These are phyloP conservation scores for Rubia peregrina DNA, from an alignment of 305 asterid genomes.

Conservation along the genomic window DNA sequence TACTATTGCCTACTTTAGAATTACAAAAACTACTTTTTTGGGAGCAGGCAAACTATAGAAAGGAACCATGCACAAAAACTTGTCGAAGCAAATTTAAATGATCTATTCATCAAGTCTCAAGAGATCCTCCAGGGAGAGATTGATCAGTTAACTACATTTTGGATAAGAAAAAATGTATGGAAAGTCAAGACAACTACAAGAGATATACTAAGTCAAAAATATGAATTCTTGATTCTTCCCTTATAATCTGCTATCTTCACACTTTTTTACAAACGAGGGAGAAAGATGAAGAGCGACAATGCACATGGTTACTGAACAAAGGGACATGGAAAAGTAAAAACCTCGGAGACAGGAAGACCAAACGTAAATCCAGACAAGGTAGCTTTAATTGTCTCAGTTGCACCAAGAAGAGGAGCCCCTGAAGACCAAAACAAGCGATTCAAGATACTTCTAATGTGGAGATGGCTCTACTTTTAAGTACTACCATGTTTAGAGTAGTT, in stretches of 20 bases:
- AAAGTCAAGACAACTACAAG: not conserved
- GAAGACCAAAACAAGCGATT: slow-evolving; percentile 27
- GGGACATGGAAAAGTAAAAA: slow-evolving; percentile 17
- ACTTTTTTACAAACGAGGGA: not conserved
- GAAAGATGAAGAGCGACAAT: not conserved
- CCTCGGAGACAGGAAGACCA: slow-evolving; percentile 99
- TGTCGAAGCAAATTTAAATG: not conserved
- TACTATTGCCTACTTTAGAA: not conserved
- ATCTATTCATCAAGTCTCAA: not conserved
- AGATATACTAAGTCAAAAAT: no score
- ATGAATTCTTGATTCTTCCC: not conserved
- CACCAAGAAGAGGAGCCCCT: slow-evolving; percentile 98
- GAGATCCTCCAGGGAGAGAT: not conserved
- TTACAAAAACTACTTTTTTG: not conserved
- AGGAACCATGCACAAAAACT: not conserved
- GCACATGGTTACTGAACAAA: not conserved
- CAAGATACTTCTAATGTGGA: slow-evolving; percentile 18
- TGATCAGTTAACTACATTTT: not conserved
- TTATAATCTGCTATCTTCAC: not conserved
- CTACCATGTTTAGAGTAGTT: slow-evolving; percentile 17
- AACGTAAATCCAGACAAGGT: slow-evolving; percentile 70
- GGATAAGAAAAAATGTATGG: not conserved
- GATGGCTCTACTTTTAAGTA: slow-evolving; percentile 13
- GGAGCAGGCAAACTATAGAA: not conserved
- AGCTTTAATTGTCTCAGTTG: slow-evolving; percentile 78